Conservation (phyloP, 2,329 filamentous ascomycete species). For the Ophiostoma himal-ulmi region DNA sequence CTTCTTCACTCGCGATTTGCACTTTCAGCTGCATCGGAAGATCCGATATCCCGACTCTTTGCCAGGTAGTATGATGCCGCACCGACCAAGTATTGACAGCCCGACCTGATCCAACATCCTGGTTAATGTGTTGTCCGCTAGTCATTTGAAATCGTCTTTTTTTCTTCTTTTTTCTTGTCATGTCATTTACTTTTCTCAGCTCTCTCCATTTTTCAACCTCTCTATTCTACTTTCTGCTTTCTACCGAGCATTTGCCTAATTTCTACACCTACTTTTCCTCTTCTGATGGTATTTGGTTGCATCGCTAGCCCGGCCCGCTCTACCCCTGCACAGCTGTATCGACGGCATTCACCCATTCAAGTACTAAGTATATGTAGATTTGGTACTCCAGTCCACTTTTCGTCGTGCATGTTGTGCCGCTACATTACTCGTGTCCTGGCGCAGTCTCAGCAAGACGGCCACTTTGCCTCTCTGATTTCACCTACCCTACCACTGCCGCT, state of each 20-base stretch:
- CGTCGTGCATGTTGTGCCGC: neutral
- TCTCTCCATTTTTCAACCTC: neutral
- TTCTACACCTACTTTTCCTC: neutral
- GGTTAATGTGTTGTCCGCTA: slow-evolving; percentile 9
- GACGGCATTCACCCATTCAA: neutral
- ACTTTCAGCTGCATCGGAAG: too few species aligned
- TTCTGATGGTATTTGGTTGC: neutral
- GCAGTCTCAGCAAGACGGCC: neutral
- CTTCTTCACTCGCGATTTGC: neutral
- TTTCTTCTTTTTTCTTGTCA: too few species aligned
- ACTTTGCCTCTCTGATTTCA: neutral
- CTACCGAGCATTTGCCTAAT: neutral
- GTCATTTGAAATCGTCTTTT: neutral
- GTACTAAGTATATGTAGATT: neutral
- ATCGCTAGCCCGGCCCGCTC: slow-evolving; percentile 14
- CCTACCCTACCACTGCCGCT: neutral
- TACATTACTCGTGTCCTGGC: neutral
- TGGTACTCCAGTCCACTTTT: neutral
- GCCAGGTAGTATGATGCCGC: too few species aligned
- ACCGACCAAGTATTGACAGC: neutral
- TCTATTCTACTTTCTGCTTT: neutral
- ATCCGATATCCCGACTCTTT: too few species aligned
- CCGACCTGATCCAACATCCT: neutral
- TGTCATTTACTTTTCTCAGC: neutral
- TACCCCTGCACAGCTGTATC: slow-evolving; percentile 5